Percentiles rank a stretch among this genome's conserved stretches.
Conservation (phyloP, 345 rosid species). For the Lepidium sativum region DNA sequence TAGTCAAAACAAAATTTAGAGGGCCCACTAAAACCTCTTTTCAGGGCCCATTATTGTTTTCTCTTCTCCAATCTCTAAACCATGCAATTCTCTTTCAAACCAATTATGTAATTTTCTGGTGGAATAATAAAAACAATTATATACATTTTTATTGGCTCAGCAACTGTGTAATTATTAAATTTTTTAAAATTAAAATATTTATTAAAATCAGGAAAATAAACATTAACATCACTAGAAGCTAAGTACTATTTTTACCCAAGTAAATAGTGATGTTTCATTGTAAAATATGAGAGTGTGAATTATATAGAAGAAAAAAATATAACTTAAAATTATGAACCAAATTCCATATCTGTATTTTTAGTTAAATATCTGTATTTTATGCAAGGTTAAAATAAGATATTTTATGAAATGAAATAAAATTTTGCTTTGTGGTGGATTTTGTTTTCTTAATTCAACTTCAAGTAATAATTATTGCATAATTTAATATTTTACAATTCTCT, state of each 20-base stretch:
- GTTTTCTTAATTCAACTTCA: not conserved
- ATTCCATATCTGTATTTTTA: too few species aligned
- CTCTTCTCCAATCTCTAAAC: slow-evolving; percentile 21
- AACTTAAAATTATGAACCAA: too few species aligned
- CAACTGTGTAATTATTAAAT: too few species aligned
- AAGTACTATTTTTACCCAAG: too few species aligned
- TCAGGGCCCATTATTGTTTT: slow-evolving; percentile 24
- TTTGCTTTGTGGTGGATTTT: not conserved
- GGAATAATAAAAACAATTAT: too few species aligned
- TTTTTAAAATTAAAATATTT: not conserved
- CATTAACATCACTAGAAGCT: not conserved
- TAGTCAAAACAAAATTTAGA: slow-evolving; percentile 20
- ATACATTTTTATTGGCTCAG: too few species aligned
- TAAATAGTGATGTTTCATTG: too few species aligned
- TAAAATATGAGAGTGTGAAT: too few species aligned
- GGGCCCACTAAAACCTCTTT: slow-evolving; percentile 18
- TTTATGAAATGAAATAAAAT: not conserved
- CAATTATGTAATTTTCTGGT: not conserved
- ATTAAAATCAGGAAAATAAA: not conserved
- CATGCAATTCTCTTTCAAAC: not conserved
- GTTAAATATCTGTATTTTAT: too few species aligned
- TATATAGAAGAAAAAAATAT: too few species aligned
- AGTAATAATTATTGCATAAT: not conserved
- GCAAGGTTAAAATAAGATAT: too few species aligned
- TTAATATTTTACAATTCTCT: not conserved